Base-by-base conservation (phyloP, 1,284 basidiomycete species). In the Volvariella surrecta region DNA sequence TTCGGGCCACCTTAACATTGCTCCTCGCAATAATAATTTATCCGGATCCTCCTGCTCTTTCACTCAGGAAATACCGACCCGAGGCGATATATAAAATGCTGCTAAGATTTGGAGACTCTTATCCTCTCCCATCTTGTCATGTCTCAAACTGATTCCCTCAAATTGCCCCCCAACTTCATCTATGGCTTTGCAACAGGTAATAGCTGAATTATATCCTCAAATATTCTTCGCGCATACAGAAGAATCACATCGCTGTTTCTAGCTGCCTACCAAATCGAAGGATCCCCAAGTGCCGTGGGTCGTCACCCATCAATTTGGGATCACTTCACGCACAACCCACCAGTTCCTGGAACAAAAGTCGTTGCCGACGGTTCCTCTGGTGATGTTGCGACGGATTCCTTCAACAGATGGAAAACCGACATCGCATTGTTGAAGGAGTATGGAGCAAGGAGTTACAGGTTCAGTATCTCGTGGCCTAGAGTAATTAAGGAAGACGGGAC, bases 301-400 rank as follows among this genome's bases (percentile, higher is more conserved):
- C 76, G 79, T 43, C 75, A 77, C 0, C 74, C 74, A 46, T 82
- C 79, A 16, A 76, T 84, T 52, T 88, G 84, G 84, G 85, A 88
- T 56, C 74, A 74, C 43, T 88, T 84, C 60, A 75, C 78, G 32
- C 71, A 76, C 47, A 63, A 61, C 21, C 46, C 52, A 15, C 47
- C 50, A 6, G 42, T 44, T 18, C 75, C 76, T 0, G 79, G 78
- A 37, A 76, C 76, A 58, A 51, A 39, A 48, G 48, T 28, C 47
- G 82, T 79, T 10, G 62, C 68, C 37, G 84, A 87, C 54, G 79
- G 81, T 2, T 61, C 72, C 20, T 71, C 76, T 47, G 83, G 83
- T 2, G 80, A 83, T 48, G 64, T 74, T 40, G 83, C 84, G 3
- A 83, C 80, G 16, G 79, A 84, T 60, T 85, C 82, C 6, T 82